These are phyloP conservation scores for Bothriochloa decipiens DNA, from an alignment of 176 grass and related monocot species.

Conservation along the genomic window DNA sequence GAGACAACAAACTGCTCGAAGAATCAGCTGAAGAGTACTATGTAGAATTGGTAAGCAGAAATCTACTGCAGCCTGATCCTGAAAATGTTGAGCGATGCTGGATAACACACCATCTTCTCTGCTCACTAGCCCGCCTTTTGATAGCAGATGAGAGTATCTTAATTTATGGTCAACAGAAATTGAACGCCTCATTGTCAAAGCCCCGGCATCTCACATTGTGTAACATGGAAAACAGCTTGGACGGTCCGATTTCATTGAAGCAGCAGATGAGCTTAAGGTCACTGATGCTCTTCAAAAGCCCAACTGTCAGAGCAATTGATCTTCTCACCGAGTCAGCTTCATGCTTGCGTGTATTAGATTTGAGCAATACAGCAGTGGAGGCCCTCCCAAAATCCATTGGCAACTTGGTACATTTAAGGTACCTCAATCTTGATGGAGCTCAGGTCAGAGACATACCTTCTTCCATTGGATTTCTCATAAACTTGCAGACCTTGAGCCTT, in stretches of 20 bases:
- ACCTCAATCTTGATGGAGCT: slow-evolving; percentile 76
- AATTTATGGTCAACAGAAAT: slow-evolving; percentile 51
- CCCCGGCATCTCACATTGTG: slow-evolving; percentile 58
- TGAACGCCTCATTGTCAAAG: slow-evolving; percentile 56
- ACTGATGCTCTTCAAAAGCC: slow-evolving; percentile 62
- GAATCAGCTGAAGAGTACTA: slow-evolving; percentile 74
- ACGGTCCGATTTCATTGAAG: slow-evolving; percentile 58
- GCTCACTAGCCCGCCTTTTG: slow-evolving; percentile 53
- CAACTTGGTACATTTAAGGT: slow-evolving; percentile 72
- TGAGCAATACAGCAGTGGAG: slow-evolving; percentile 59
- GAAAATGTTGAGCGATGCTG: slow-evolving; percentile 56
- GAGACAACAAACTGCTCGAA: slow-evolving; percentile 46
- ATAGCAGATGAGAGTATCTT: slow-evolving; percentile 71
- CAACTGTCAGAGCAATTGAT: slow-evolving; percentile 59
- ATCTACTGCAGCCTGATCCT: slow-evolving; percentile 63
- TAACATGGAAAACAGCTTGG: slow-evolving; percentile 54
- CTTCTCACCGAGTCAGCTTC: slow-evolving; percentile 47
- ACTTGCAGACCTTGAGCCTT: slow-evolving; percentile 77
- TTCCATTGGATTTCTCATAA: slow-evolving; percentile 71
- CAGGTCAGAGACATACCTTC: slow-evolving; percentile 63
- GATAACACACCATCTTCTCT: slow-evolving; percentile 70
- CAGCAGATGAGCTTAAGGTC: slow-evolving; percentile 77
- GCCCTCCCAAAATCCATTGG: slow-evolving; percentile 67
- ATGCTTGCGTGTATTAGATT: slow-evolving; percentile 61
- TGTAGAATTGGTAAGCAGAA: slow-evolving; percentile 65